A percentile compares a stretch with the other conserved stretches of the same genome.
phyloP scores from a whole-genome alignment of 1,284 basidiomycete species.

The Moesziomyces sp. region DNA sequence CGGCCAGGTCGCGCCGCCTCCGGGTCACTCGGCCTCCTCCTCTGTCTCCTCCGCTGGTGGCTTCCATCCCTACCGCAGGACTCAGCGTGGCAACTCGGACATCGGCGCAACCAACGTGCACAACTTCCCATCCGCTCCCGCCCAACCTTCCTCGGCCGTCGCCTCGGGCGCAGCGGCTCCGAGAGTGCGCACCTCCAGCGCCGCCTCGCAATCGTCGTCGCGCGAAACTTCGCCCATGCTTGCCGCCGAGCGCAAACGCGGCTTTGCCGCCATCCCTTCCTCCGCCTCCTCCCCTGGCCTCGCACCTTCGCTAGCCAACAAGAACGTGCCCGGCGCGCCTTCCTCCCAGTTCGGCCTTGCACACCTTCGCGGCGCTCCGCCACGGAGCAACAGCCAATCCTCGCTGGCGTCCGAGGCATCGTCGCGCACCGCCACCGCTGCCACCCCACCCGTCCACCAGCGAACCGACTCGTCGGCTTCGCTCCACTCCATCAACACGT shows the following conservation, averaged over 20 bases:
- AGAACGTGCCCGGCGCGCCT: conserved; percentile 11
- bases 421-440: conserved; percentile 20
- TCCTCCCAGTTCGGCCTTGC: conserved; percentile 41
- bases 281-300: conserved; percentile 27
- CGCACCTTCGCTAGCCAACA: conserved; percentile 7
- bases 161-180: conserved; percentile 9
- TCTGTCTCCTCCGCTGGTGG: conserved; percentile 41
- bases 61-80: conserved; percentile 60
- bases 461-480: conserved; percentile 38
- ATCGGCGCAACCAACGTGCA: conserved; percentile 31
- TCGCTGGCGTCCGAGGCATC: conserved; percentile 35
- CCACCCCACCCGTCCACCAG: conserved; percentile 19
- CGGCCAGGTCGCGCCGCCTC: conserved; percentile 20
- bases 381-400: conserved; percentile 45
- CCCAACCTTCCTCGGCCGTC: conserved; percentile 2
- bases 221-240: conserved; percentile 47
- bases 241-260: conserved; percentile 38
- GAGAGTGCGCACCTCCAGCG: conserved; percentile 49
- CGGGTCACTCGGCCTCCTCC: conserved; percentile 40
- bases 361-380: conserved; percentile 40
- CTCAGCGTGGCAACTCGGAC: conserved; percentile 45
- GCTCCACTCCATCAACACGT: conserved; percentile 25
- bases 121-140: conserved; percentile 23
- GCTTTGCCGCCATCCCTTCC: conserved; percentile 13
- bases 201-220: conserved; percentile 42